Evolutionary conservation across 2,329 filamentous ascomycete species (phyloP).

Genomic region (Juglanconis oblonga): DNA sequence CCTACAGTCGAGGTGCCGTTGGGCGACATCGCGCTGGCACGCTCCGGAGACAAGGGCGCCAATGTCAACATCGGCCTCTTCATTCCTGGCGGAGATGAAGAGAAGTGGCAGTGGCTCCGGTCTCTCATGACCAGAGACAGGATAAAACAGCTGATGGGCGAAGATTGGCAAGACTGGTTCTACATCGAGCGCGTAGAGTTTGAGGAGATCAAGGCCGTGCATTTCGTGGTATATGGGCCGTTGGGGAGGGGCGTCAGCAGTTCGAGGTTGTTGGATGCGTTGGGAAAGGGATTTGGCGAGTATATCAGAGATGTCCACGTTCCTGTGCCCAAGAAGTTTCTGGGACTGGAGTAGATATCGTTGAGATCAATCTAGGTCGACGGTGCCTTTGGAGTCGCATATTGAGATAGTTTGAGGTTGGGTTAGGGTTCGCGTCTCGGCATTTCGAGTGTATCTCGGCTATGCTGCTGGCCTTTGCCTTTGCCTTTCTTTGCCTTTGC

Average conservation of each 20-base stretch:
- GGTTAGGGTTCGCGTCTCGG: too few species aligned
- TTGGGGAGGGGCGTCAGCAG: background rate
- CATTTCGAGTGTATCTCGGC: too few species aligned
- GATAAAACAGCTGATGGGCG: background rate
- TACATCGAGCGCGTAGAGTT: background rate
- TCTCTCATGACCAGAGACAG: background rate
- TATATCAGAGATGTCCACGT: background rate
- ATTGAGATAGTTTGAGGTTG: too few species aligned
- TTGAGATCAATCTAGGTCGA: too few species aligned
- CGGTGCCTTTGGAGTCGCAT: too few species aligned
- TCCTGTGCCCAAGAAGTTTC: too few species aligned
- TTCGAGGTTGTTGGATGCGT: background rate
- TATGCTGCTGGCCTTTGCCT: too few species aligned
- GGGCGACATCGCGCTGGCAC: background rate
- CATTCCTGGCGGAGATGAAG: slow-evolving; percentile 2
- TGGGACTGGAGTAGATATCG: too few species aligned
- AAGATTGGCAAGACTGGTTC: background rate
- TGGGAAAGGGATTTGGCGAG: background rate
- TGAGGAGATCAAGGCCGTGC: background rate
- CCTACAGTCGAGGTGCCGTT: background rate
- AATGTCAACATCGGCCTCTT: slow-evolving; percentile 7
- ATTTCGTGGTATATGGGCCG: background rate
- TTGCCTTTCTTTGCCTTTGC: too few species aligned
- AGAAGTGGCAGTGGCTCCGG: slow-evolving; percentile 16
- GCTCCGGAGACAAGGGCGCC: background rate